A percentile compares a stretch with the other conserved stretches of the same genome.
Evolutionary conservation across 768 basidiomycete species (phyloP).

Genomic region (Boletus speciosus): DNA sequence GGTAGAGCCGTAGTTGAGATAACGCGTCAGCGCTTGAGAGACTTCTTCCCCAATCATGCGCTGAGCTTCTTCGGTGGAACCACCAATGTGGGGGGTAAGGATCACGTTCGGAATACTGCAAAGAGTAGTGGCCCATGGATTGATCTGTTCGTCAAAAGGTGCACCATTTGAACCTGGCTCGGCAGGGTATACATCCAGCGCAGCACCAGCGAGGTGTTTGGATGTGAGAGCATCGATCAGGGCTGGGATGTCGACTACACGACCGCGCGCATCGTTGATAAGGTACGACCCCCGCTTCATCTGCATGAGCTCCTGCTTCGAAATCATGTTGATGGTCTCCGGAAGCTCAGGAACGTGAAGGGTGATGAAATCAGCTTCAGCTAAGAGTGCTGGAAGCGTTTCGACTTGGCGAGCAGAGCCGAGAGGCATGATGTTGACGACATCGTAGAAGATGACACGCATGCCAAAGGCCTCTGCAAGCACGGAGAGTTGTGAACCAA

Average conservation of each 20-base stretch:
- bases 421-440: conserved; percentile 95
- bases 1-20: conserved; percentile 89
- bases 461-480: conserved; percentile 96
- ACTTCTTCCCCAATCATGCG: conserved; percentile 97
- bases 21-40: conserved; percentile 75
- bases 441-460: conserved; percentile 92
- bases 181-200: conserved; percentile 91
- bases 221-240: conserved; percentile 76
- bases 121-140: conserved; percentile 76
- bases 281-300: conserved; percentile 97
- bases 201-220: conserved; percentile 83
- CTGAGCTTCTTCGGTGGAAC: conserved; percentile 98
- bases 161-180: conserved; percentile 93
- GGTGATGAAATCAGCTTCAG: conserved; percentile 87
- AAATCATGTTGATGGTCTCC: conserved; percentile 95
- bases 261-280: conserved; percentile 96
- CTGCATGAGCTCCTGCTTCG: conserved; percentile 63
- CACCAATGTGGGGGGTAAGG: conserved; percentile 97
- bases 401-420: conserved; percentile 92
- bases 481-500: conserved; percentile 94
- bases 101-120: conserved; percentile 84
- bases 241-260: conserved; percentile 92
- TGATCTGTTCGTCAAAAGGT: conserved; percentile 85
- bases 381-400: conserved; percentile 66
- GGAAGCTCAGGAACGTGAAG: conserved; percentile 96